phyloP scores from a whole-genome alignment of 164 flowering plant species.

The Vitis rotundifolia region DNA sequence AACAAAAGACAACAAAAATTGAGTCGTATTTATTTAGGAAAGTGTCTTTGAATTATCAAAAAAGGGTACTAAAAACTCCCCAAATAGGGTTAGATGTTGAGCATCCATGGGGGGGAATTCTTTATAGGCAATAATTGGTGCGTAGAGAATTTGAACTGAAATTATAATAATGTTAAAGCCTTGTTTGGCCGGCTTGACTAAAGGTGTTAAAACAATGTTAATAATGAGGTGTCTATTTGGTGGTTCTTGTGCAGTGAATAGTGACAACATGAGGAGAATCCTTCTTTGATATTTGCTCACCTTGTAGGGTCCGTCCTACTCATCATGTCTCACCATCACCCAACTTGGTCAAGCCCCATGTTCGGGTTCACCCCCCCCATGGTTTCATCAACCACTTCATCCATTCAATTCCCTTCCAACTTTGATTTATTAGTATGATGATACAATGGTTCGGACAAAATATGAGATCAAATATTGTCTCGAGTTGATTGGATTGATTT shows the following conservation, averaged over 20 bases:
- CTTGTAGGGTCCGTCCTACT: conserved; percentile 18
- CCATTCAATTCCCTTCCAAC: background rate
- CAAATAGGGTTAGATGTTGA: no score
- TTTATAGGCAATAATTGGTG: no score
- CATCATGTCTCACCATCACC: conserved; percentile 5
- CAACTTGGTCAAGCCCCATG: background rate
- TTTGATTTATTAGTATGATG: no score
- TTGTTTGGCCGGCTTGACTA: conserved; percentile 26
- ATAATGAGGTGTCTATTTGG: conserved; percentile 9
- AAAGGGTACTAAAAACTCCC: no score
- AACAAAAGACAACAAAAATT: no score
- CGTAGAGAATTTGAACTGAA: no score
- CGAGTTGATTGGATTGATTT: no score
- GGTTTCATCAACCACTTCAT: background rate
- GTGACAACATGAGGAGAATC: background rate
- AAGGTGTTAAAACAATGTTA: background rate
- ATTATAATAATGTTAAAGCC: background rate
- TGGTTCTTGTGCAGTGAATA: conserved; percentile 6
- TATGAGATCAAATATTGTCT: no score
- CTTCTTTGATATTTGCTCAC: conserved; percentile 1
- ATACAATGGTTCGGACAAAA: no score
- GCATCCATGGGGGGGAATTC: no score
- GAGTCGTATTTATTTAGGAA: no score
- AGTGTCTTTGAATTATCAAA: no score
- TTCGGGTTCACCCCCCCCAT: background rate